phyloP scores from a whole-genome alignment of 306 rosid genomes.

The Citrullus colocynthis region DNA sequence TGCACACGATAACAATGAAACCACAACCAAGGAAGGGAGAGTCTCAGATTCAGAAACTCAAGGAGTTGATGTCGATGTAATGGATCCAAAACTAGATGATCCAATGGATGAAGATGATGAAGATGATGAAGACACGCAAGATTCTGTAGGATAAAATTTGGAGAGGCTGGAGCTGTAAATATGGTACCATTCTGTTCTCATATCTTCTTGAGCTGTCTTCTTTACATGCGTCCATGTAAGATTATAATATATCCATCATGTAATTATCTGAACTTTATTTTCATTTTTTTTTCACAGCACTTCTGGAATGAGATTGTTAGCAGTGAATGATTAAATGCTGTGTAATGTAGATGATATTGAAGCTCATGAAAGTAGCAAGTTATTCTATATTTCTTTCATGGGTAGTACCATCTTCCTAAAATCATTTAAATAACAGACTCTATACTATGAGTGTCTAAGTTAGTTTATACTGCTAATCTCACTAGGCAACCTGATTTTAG shows the following conservation, averaged over 20 bases:
- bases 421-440: neutral
- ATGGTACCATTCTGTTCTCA: neutral
- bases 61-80: slow-evolving; percentile 25
- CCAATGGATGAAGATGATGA: slow-evolving; percentile 66
- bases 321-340: neutral
- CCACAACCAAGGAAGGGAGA: slow-evolving; percentile 20
- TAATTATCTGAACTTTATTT: neutral
- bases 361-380: neutral
- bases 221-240: neutral
- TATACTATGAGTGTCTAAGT: neutral
- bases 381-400: neutral
- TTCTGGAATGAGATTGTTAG: neutral
- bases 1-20: slow-evolving; percentile 18
- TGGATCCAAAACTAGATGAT: slow-evolving; percentile 31
- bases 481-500: neutral
- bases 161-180: slow-evolving; percentile 13
- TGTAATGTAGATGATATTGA: neutral
- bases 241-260: neutral
- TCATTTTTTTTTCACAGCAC: neutral
- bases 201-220: slow-evolving; percentile 1
- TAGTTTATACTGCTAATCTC: neutral
- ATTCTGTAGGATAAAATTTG: slow-evolving; percentile 30
- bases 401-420: neutral
- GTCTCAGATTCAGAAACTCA: slow-evolving; percentile 64
- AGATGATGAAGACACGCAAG: slow-evolving; percentile 51